Evolutionary conservation across 352 stramenopile genomes (phyloP).

Genomic region (Phytophthora vignae): DNA sequence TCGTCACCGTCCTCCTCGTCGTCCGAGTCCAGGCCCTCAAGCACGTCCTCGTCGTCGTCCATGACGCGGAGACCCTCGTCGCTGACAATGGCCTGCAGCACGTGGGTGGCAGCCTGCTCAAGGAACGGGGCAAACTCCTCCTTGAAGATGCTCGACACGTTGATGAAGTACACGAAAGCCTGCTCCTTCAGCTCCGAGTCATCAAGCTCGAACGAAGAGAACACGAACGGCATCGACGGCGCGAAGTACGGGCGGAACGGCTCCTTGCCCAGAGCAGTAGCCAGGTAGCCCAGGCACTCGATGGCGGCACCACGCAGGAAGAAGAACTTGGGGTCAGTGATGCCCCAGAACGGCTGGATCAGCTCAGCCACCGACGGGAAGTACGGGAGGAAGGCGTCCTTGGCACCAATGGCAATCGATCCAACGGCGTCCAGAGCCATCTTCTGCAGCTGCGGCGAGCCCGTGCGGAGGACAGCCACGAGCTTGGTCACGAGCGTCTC

Average conservation of each 20-base stretch:
- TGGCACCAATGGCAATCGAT: constrained; percentile 96
- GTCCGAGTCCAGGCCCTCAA: constrained; percentile 81
- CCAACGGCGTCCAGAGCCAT: constrained; percentile 97
- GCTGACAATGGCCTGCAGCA: constrained; percentile 77
- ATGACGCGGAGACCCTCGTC: constrained; percentile 81
- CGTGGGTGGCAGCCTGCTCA: constrained; percentile 71
- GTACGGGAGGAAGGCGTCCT: constrained; percentile 97
- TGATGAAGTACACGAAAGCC: constrained; percentile 98
- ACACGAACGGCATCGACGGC: constrained; percentile 95
- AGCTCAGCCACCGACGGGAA: constrained; percentile 90
- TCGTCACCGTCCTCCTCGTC: constrained; percentile 84
- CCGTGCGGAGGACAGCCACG: constrained; percentile 91
- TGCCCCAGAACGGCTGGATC: constrained; percentile 90
- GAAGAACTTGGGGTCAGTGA: constrained; percentile 94
- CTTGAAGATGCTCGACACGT: constrained; percentile 98
- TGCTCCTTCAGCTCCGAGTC: constrained; percentile 98
- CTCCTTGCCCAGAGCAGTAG: constrained; percentile 96
- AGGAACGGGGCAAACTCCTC: constrained; percentile 97
- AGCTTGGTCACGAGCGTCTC: constrained; percentile 97
- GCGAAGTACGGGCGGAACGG: constrained; percentile 96
- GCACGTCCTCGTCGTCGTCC: constrained; percentile 75
- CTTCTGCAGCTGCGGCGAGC: constrained; percentile 95
- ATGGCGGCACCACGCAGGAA: constrained; percentile 95
- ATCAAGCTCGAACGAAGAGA: constrained; percentile 93
- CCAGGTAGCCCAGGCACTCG: constrained; percentile 98